Evolutionary conservation across 2,329 filamentous ascomycete genomes (phyloP).

Genomic region (Cladosporium sphaerospermum): DNA sequence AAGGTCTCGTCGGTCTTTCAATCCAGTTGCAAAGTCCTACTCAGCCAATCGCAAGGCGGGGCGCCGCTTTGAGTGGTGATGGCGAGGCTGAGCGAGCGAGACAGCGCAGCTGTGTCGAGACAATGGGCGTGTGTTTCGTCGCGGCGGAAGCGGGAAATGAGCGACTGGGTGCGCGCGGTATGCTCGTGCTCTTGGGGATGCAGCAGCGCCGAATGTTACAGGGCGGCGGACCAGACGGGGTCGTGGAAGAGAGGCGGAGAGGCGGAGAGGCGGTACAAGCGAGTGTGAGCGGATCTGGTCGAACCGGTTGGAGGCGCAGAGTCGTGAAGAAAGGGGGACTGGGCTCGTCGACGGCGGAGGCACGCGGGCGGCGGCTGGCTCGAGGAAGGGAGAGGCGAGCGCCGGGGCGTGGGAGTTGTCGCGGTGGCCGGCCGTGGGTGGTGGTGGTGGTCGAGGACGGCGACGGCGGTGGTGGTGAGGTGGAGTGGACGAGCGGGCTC

Average conservation of each 20-base stretch:
- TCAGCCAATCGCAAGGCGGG: conserved; percentile 7
- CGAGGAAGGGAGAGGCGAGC: neutral
- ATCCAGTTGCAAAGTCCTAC: conserved; percentile 8
- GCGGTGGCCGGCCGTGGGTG: neutral
- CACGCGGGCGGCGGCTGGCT: neutral
- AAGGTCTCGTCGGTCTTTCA: conserved; percentile 6
- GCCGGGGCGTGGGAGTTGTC: no score
- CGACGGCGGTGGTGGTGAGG: neutral
- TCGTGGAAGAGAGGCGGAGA: neutral
- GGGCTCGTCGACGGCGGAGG: conserved; percentile 8
- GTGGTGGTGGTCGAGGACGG: neutral
- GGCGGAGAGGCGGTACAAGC: neutral
- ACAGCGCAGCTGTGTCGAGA: conserved; percentile 14
- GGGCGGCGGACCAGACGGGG: neutral
- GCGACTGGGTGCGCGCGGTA: conserved; percentile 9
- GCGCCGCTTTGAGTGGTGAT: conserved; percentile 9
- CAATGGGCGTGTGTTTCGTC: conserved; percentile 11
- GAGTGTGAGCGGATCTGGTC: conserved; percentile 10
- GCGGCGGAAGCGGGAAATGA: conserved; percentile 6
- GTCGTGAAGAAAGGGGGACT: conserved; percentile 8
- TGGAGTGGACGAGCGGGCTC: neutral
- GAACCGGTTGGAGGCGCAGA: conserved; percentile 8
- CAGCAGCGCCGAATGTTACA: conserved; percentile 1
- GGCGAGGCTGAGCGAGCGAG: conserved; percentile 13
- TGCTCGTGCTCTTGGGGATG: neutral